phyloP scores from a whole-genome alignment of 2,329 filamentous ascomycete genomes.

The Cordyceps cateniannulata region DNA sequence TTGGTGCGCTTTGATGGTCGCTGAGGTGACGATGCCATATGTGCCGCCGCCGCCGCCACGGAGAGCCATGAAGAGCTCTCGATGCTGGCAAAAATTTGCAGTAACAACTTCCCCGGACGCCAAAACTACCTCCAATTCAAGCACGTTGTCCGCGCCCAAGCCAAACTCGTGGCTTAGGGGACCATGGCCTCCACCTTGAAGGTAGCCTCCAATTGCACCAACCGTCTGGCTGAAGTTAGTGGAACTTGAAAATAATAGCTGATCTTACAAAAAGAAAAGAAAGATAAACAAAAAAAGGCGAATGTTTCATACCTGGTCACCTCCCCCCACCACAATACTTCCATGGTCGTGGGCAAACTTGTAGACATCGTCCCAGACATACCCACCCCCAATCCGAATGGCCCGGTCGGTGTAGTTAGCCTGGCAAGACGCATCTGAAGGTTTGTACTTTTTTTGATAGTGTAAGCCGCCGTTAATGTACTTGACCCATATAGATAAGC shows the following conservation, averaged over 20 bases:
- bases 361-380: not conserved
- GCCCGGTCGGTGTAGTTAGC: not conserved
- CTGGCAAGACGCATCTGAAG: not conserved
- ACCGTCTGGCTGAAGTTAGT: not conserved
- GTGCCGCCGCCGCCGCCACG: slow-evolving; percentile 34
- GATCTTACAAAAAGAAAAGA: no score
- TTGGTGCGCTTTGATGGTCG: not conserved
- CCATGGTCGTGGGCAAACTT: not conserved
- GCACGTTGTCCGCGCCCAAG: slow-evolving; percentile 30
- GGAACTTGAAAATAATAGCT: no score
- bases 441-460: not conserved
- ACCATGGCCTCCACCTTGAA: not conserved
- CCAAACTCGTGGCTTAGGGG: not conserved
- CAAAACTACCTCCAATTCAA: slow-evolving; percentile 41
- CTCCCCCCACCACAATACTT: not conserved
- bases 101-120: slow-evolving; percentile 37
- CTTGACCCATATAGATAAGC: not conserved
- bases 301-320: not conserved
- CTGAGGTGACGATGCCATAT: slow-evolving; percentile 30
- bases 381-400: not conserved
- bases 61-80: slow-evolving; percentile 39
- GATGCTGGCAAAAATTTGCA: slow-evolving; percentile 27
- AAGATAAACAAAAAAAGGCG: no score
- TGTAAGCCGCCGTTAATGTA: not conserved
- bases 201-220: not conserved